Base-by-base conservation (phyloP, 108 stramenopile genomes). In the Heterococcus sp. region DNA sequence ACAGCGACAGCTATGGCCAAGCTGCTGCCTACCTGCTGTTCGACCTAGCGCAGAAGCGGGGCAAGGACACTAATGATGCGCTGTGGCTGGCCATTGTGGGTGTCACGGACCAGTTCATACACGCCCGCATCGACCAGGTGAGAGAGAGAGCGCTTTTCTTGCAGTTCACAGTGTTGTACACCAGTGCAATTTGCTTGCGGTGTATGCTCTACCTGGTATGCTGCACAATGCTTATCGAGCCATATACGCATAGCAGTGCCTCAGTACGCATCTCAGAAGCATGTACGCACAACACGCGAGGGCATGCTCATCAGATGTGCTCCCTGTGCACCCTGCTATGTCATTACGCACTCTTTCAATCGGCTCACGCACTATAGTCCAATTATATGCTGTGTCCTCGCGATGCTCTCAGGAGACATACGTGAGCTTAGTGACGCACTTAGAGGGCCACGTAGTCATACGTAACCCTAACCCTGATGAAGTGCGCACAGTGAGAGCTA, bases 41-140 rank as follows among this genome's bases (percentile, higher is more conserved):
- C 70, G 14, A 27, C 28, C 21, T 74, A n/a, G 2, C 35, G 31
- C 28, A 76, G 27, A 21, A 5, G 0, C 8, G 35, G 5, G 8
- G 2, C 77, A 73, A 74, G 63, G 78, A 69, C 78, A 75, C 35
- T 29, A 66, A 71, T 66, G 85, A 87, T 37, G 35, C 83, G 64
- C 37, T 85, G 32, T 88, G 88, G 88, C 80, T 87, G 30, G 84
- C 88, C 26, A 86, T 87, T 76, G 70, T 88, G 36, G 88, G 88
- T 8, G 65, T 86, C 32, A 87, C 88, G 29, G 85, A 84, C 80
- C 85, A 83, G 64, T 85, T 70, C 39, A 40, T 73, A 28, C 78
- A 84, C 66, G 38, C 66, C 27, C 64, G 32, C 33, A 73, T 33
- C 33, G 31, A 70, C 72, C 36, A 28, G 27, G 66, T 14, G 38